Conservation (phyloP, 345 rosid species). For the Pseudoturritis turrita region DNA sequence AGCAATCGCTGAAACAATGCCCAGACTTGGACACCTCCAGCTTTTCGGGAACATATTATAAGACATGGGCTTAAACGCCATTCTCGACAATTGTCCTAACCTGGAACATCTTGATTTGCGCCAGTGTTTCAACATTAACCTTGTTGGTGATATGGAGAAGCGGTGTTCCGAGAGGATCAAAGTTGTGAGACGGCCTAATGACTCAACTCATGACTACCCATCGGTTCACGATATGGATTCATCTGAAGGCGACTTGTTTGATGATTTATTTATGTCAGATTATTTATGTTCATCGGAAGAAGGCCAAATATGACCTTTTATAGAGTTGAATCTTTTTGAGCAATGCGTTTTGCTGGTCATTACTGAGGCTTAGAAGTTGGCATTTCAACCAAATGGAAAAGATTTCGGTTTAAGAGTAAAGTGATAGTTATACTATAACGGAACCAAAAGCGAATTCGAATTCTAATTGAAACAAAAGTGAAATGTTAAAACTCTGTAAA, state of each 20-base stretch:
- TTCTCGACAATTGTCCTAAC: conserved; percentile 56
- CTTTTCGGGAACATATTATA: conserved; percentile 51
- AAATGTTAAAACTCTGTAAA: too few species aligned
- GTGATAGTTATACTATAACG: too few species aligned
- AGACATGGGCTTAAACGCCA: conserved; percentile 50
- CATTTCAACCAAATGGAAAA: too few species aligned
- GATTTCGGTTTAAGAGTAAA: too few species aligned
- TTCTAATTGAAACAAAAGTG: too few species aligned
- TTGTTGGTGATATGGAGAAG: conserved; percentile 44
- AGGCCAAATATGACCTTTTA: too few species aligned
- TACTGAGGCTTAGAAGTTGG: too few species aligned
- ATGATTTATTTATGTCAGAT: conserved; percentile 36
- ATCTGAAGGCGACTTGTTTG: conserved; percentile 36
- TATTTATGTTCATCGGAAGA: too few species aligned
- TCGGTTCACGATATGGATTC: conserved; percentile 19
- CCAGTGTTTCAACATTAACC: conserved; percentile 46
- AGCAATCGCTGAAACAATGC: conserved; percentile 56
- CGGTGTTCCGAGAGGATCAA: conserved; percentile 42
- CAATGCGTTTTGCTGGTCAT: too few species aligned
- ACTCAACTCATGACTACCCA: conserved; percentile 45
- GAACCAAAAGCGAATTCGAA: too few species aligned
- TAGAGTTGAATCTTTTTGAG: too few species aligned
- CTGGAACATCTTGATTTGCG: conserved; percentile 70
- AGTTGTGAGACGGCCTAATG: conserved; percentile 44
- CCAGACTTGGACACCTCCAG: conserved; percentile 48